Percentiles rank a stretch among this genome's conserved stretches.
Evolutionary conservation across 2,329 filamentous ascomycete genomes (phyloP).

Genomic region (Thelonectria olida): DNA sequence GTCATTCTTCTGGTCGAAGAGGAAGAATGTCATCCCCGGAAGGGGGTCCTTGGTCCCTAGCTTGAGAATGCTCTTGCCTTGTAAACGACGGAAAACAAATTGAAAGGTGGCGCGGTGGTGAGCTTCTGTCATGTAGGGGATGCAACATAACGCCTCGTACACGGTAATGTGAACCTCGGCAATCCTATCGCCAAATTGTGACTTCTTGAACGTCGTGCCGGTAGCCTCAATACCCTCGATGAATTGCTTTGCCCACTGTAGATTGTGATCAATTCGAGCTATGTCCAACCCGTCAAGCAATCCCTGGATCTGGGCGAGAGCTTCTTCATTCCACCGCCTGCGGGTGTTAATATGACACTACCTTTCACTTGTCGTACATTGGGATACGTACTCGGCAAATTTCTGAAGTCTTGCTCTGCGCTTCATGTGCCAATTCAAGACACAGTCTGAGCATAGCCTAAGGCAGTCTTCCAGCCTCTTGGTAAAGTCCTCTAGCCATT

Average conservation of each 20-base stretch:
- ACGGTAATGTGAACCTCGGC: constrained; percentile 77
- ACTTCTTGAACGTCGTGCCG: constrained; percentile 57
- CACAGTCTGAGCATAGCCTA: constrained; percentile 73
- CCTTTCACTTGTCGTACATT: not conserved
- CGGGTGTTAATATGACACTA: constrained; percentile 28
- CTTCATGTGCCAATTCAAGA: constrained; percentile 77
- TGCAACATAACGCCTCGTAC: constrained; percentile 88
- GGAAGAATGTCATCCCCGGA: constrained; percentile 84
- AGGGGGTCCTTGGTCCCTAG: constrained; percentile 76
- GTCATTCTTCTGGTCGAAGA: constrained; percentile 72
- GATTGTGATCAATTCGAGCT: constrained; percentile 66
- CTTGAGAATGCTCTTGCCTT: constrained; percentile 78
- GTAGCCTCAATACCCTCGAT: constrained; percentile 61
- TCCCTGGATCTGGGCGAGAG: constrained; percentile 60
- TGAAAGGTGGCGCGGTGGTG: constrained; percentile 73
- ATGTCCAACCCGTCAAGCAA: constrained; percentile 70
- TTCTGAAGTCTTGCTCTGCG: constrained; percentile 70
- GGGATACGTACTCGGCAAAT: constrained; percentile 63
- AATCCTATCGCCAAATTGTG: constrained; percentile 57
- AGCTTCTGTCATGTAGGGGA: constrained; percentile 73
- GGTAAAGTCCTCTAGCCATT: constrained; percentile 68
- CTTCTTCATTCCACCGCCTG: constrained; percentile 59
- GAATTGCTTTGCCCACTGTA: constrained; percentile 64
- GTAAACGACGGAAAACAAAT: constrained; percentile 80
- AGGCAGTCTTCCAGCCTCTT: constrained; percentile 66